Conservation (phyloP, 1,284 basidiomycete genomes). For the Ceratobasidium sp. region DNA sequence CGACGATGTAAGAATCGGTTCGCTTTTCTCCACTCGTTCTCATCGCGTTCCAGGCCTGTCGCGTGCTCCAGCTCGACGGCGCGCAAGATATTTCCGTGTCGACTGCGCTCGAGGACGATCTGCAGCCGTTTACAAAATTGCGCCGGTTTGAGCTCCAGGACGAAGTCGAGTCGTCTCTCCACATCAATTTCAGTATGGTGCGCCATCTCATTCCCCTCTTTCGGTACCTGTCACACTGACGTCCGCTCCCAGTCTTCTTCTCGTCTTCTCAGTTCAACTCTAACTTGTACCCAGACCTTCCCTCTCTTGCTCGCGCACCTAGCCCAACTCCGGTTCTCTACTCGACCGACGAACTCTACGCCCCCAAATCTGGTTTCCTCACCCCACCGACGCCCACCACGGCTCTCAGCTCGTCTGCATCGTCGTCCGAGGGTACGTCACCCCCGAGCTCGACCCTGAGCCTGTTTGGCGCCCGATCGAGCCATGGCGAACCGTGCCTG, state of each 20-base stretch:
- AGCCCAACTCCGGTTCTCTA: background rate
- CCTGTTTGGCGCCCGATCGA: background rate
- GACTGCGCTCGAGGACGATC: constrained; percentile 65
- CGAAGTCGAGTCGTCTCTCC: constrained; percentile 49
- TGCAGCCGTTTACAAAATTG: constrained; percentile 64
- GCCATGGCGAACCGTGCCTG: background rate
- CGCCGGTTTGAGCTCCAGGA: constrained; percentile 54
- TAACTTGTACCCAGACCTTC: constrained; percentile 11
- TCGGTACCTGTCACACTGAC: constrained; percentile 4
- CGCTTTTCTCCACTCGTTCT: constrained; percentile 25
- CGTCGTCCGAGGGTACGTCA: background rate
- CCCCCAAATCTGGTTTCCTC: background rate
- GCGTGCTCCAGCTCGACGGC: constrained; percentile 59
- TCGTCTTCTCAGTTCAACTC: constrained; percentile 44
- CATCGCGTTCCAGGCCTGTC: constrained; percentile 57
- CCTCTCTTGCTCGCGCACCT: constrained; percentile 3
- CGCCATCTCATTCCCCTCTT: background rate
- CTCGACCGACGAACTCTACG: constrained; percentile 5
- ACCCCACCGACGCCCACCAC: constrained; percentile 37
- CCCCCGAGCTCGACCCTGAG: constrained; percentile 25
- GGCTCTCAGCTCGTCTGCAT: constrained; percentile 27
- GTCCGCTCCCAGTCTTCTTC: constrained; percentile 41
- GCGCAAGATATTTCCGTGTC: constrained; percentile 56
- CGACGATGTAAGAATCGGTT: constrained; percentile 60
- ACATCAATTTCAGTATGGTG: constrained; percentile 33